phyloP scores from a whole-genome alignment of 2,329 filamentous ascomycete species.

The Hymenoscyphus occultus region DNA sequence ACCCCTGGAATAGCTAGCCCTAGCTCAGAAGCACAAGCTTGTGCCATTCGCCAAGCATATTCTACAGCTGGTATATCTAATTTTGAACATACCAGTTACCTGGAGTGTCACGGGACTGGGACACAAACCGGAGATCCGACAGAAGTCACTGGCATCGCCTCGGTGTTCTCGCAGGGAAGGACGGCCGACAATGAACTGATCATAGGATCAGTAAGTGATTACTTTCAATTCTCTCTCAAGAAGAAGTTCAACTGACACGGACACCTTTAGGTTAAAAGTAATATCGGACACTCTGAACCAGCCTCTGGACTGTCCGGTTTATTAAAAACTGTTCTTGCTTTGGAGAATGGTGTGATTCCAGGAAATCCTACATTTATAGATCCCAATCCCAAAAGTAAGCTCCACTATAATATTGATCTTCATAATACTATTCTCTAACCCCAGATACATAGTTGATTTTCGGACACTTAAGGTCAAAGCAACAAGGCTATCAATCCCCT shows the following conservation, averaged over 20 bases:
- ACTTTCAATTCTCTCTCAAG: background rate
- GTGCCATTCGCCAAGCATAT: constrained; percentile 16
- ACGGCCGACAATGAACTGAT: constrained; percentile 5
- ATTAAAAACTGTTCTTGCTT: constrained; percentile 41
- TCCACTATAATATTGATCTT: too few relatives aligned
- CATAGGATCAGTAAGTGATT: constrained; percentile 15
- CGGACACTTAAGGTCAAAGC: constrained; percentile 18
- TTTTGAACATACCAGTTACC: constrained; percentile 20
- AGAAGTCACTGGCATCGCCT: constrained; percentile 17
- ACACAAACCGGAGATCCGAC: constrained; percentile 22
- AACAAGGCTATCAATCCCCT: constrained; percentile 12
- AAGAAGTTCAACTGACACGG: too few relatives aligned
- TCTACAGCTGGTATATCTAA: constrained; percentile 4
- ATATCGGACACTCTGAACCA: constrained; percentile 37
- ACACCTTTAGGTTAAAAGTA: constrained; percentile 26
- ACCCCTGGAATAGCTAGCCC: constrained; percentile 44
- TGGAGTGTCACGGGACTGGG: constrained; percentile 25
- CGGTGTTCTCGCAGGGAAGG: constrained; percentile 12
- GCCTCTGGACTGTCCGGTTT: constrained; percentile 38
- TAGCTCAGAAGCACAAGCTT: constrained; percentile 42
- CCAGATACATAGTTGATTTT: constrained; percentile 5
- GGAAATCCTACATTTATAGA: constrained; percentile 42
- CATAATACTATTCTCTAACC: too few relatives aligned
- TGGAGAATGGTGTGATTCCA: constrained; percentile 42
- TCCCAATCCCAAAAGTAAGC: constrained; percentile 34